phyloP scores from a whole-genome alignment of 2,329 filamentous ascomycete species.

The Aspergillus ibericus region DNA sequence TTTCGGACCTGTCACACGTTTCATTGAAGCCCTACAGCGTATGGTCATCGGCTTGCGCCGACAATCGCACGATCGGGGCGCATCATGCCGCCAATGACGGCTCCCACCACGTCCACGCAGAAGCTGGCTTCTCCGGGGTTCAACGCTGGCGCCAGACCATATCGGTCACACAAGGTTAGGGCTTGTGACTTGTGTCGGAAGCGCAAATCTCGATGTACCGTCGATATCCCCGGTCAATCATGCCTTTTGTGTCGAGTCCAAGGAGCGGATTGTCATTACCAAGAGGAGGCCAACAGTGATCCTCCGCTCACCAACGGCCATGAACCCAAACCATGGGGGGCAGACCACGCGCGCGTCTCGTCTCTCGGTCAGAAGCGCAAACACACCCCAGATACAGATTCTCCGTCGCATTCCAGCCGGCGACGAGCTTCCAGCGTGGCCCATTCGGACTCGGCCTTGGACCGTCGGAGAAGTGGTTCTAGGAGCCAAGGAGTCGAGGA shows the following conservation, averaged over 20 bases:
- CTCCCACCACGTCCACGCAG: slow-evolving; percentile 30
- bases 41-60: background rate
- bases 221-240: slow-evolving; percentile 53
- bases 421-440: slow-evolving; percentile 22
- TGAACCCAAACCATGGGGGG: slow-evolving; percentile 31
- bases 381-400: slow-evolving; percentile 30
- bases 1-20: background rate
- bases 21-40: background rate
- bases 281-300: slow-evolving; percentile 39
- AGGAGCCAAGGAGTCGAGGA: slow-evolving; percentile 36
- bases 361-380: slow-evolving; percentile 38
- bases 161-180: slow-evolving; percentile 62
- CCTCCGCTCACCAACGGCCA: slow-evolving; percentile 25
- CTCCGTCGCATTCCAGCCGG: slow-evolving; percentile 24
- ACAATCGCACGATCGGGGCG: slow-evolving; percentile 7
- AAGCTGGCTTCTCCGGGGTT: slow-evolving; percentile 38
- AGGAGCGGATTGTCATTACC: slow-evolving; percentile 58
- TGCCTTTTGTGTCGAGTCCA: slow-evolving; percentile 62
- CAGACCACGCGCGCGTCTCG: slow-evolving; percentile 26
- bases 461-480: slow-evolving; percentile 32
- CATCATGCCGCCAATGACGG: slow-evolving; percentile 35
- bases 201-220: slow-evolving; percentile 62
- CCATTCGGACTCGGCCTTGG: slow-evolving; percentile 25
- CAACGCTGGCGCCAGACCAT: slow-evolving; percentile 53
- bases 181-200: slow-evolving; percentile 62